Percentiles rank a stretch among this genome's conserved stretches.
Evolutionary conservation across 805 yeast species (phyloP).

Genomic region (Lachancea nothofagi): DNA sequence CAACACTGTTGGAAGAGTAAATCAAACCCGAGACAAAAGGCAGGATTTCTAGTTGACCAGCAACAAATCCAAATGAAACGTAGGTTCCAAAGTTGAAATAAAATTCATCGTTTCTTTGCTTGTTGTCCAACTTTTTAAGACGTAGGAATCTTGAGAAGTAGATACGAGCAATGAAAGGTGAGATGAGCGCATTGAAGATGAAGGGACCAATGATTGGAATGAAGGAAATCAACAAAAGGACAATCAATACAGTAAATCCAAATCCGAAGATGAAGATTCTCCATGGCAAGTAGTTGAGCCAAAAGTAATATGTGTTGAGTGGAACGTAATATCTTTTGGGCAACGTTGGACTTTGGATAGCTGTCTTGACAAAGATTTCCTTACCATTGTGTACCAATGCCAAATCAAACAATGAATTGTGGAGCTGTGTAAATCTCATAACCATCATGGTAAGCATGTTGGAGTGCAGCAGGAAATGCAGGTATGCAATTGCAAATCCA

Average conservation of each 20-base stretch:
- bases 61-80: slow-evolving; percentile 27
- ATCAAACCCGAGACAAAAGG: slow-evolving; percentile 16
- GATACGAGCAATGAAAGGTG: slow-evolving; percentile 27
- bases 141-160: slow-evolving; percentile 20
- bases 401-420: slow-evolving; percentile 15
- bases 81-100: slow-evolving; percentile 26
- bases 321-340: slow-evolving; percentile 30
- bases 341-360: slow-evolving; percentile 3
- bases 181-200: slow-evolving; percentile 21
- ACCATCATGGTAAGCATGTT: slow-evolving; percentile 30
- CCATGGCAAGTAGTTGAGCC: slow-evolving; percentile 28
- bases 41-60: slow-evolving; percentile 25
- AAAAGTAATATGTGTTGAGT: slow-evolving; percentile 22
- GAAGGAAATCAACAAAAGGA: slow-evolving; percentile 21
- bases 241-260: slow-evolving; percentile 14
- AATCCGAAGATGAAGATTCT: slow-evolving; percentile 10
- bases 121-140: slow-evolving; percentile 9
- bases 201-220: slow-evolving; percentile 31
- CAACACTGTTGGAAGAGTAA: slow-evolving; percentile 23
- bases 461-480: slow-evolving; percentile 30
- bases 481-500: slow-evolving; percentile 24
- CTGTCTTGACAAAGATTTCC: slow-evolving; percentile 12
- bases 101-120: slow-evolving; percentile 12
- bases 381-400: slow-evolving; percentile 14
- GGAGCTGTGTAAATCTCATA: slow-evolving; percentile 27